Percentiles rank a stretch among this genome's conserved stretches.
Conservation (phyloP, 495 filamentous ascomycete genomes). For the Aspergillus wentii region DNA sequence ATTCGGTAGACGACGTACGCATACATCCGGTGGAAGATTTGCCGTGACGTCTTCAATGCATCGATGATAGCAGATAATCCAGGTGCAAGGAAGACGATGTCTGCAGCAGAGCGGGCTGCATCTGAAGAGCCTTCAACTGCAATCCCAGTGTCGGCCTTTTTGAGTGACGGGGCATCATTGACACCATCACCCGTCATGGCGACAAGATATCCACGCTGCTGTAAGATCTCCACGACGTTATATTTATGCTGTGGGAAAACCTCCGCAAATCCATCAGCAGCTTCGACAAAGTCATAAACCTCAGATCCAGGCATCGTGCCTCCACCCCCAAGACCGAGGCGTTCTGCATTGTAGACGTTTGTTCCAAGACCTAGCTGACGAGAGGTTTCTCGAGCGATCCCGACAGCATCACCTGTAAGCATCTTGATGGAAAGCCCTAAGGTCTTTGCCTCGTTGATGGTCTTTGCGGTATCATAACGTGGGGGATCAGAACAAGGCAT, state of each 20-base stretch:
- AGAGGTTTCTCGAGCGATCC: constrained; percentile 87
- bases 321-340: constrained; percentile 75
- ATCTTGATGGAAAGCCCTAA: constrained; percentile 92
- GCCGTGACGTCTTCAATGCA: constrained; percentile 87
- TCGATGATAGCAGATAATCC: constrained; percentile 91
- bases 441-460: constrained; percentile 81
- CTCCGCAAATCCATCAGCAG: constrained; percentile 89
- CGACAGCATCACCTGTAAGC: constrained; percentile 93
- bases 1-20: constrained; percentile 96
- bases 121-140: constrained; percentile 92
- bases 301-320: constrained; percentile 90
- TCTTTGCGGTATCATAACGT: constrained; percentile 84
- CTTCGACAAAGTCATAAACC: constrained; percentile 91
- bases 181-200: constrained; percentile 99
- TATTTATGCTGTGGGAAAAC: constrained; percentile 98
- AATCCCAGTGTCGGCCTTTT: constrained; percentile 86
- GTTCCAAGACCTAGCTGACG: constrained; percentile 87
- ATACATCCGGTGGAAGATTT: constrained; percentile 98
- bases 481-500: constrained; percentile 92
- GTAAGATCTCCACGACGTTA: constrained; percentile 91
- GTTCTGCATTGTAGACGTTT: constrained; percentile 90
- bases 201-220: constrained; percentile 90
- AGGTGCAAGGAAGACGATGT: constrained; percentile 89
- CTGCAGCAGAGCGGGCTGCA: constrained; percentile 86
- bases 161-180: constrained; percentile 92